These are phyloP conservation scores for Wickerhamomyces rabaulensis DNA, from an alignment of 805 yeast genomes.

Conservation along the genomic window DNA sequence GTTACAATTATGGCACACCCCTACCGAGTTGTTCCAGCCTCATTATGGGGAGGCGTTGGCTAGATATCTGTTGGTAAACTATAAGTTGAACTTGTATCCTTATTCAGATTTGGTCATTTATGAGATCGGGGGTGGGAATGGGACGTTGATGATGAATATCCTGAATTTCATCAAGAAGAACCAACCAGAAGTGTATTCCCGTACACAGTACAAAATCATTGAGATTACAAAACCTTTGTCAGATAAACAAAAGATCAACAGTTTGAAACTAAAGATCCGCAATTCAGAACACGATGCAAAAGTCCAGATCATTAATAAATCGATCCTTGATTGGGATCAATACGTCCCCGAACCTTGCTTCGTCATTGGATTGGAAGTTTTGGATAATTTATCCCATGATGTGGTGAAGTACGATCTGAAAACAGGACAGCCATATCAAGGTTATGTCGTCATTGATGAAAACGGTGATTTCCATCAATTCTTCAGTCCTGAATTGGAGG, in stretches of 20 bases:
- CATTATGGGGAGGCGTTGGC: constrained; percentile 85
- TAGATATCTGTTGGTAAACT: constrained; percentile 66
- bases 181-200: constrained; percentile 69
- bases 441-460: constrained; percentile 67
- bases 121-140: constrained; percentile 90
- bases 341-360: constrained; percentile 62
- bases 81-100: constrained; percentile 62
- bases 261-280: constrained; percentile 7
- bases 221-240: constrained; percentile 20
- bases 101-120: constrained; percentile 69
- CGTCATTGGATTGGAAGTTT: constrained; percentile 75
- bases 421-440: constrained; percentile 68
- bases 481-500: constrained; percentile 56
- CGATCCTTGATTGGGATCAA: constrained; percentile 70
- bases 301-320: constrained; percentile 63
- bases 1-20: constrained; percentile 83
- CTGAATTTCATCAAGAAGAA: constrained; percentile 54
- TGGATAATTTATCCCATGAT: constrained; percentile 83
- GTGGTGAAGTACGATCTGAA: constrained; percentile 66
- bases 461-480: constrained; percentile 73
- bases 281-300: constrained; percentile 45
- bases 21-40: constrained; percentile 81
- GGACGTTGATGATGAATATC: constrained; percentile 75
- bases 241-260: constrained; percentile 23
- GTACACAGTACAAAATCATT: constrained; percentile 46